These are phyloP conservation scores for Blastosporella zonata DNA, from an alignment of 1,284 basidiomycete genomes.

Conservation along the genomic window DNA sequence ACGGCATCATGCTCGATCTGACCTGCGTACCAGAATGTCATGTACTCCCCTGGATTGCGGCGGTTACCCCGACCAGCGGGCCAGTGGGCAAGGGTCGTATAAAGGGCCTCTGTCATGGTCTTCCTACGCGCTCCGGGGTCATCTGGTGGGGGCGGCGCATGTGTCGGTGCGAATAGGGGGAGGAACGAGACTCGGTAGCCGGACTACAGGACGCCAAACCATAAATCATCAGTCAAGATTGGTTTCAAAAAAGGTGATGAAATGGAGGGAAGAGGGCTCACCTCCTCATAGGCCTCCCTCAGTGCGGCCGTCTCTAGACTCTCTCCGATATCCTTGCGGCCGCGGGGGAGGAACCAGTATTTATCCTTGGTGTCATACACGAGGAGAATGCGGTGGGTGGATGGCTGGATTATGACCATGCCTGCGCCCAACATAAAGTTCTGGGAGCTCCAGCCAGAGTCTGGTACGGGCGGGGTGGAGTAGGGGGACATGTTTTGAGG, in stretches of 20 bases:
- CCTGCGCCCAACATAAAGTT: conserved; percentile 59
- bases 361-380: conserved; percentile 36
- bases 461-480: conserved; percentile 35
- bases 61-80: conserved; percentile 9
- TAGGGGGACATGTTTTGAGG: conserved; percentile 28
- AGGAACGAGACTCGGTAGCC: conserved; percentile 19
- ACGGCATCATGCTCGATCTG: conserved; percentile 53
- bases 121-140: background rate
- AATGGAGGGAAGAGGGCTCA: background rate
- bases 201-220: conserved; percentile 12
- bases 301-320: conserved; percentile 53
- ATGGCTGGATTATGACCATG: conserved; percentile 55
- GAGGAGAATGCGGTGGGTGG: conserved; percentile 36
- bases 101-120: conserved; percentile 11
- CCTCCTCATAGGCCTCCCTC: conserved; percentile 64
- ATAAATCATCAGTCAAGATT: too few species aligned
- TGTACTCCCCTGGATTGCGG: conserved; percentile 35
- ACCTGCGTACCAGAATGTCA: conserved; percentile 52
- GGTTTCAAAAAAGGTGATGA: background rate
- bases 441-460: conserved; percentile 41
- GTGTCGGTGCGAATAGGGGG: conserved; percentile 14
- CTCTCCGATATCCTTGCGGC: conserved; percentile 63
- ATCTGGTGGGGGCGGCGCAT: conserved; percentile 17
- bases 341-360: conserved; percentile 57
- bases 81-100: conserved; percentile 17